Conservation (phyloP, 1,284 basidiomycete genomes). For the Tilletia walkeri region DNA sequence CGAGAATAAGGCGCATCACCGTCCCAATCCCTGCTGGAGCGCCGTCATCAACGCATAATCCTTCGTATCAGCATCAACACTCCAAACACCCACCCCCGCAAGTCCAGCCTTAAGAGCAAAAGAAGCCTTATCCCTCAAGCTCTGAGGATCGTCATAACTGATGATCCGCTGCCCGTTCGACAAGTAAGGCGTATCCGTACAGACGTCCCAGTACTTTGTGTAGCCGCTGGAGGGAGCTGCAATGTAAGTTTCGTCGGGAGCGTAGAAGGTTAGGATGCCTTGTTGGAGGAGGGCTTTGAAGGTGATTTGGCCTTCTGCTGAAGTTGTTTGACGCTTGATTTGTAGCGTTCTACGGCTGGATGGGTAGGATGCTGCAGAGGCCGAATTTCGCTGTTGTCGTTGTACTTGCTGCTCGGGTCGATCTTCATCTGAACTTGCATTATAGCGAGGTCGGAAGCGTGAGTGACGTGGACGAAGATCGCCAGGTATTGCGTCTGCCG, state of each 20-base stretch:
- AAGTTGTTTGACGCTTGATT: neutral
- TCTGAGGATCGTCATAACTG: constrained; percentile 46
- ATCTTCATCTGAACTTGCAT: neutral
- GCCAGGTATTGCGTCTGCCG: neutral
- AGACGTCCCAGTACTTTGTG: constrained; percentile 47
- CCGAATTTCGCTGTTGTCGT: neutral
- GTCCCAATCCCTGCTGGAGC: constrained; percentile 3
- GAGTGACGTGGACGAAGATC: neutral
- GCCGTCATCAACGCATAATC: constrained; percentile 33
- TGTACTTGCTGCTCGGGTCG: neutral
- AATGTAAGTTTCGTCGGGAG: constrained; percentile 26
- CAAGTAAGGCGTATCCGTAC: constrained; percentile 45
- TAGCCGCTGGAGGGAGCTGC: constrained; percentile 28
- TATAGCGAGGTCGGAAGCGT: neutral
- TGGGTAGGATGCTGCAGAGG: neutral
- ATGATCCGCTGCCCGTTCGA: constrained; percentile 35
- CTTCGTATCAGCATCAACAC: constrained; percentile 42
- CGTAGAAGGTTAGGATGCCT: constrained; percentile 27
- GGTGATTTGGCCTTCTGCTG: constrained; percentile 37
- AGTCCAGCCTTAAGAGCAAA: constrained; percentile 40
- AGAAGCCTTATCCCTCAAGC: constrained; percentile 41
- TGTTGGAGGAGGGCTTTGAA: constrained; percentile 33
- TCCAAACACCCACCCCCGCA: constrained; percentile 43
- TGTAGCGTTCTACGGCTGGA: neutral
- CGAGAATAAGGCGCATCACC: neutral